A percentile compares a stretch with the other conserved stretches of the same genome.
Evolutionary conservation across 257 asterid species (phyloP).

Genomic region (Solanum virginianum): DNA sequence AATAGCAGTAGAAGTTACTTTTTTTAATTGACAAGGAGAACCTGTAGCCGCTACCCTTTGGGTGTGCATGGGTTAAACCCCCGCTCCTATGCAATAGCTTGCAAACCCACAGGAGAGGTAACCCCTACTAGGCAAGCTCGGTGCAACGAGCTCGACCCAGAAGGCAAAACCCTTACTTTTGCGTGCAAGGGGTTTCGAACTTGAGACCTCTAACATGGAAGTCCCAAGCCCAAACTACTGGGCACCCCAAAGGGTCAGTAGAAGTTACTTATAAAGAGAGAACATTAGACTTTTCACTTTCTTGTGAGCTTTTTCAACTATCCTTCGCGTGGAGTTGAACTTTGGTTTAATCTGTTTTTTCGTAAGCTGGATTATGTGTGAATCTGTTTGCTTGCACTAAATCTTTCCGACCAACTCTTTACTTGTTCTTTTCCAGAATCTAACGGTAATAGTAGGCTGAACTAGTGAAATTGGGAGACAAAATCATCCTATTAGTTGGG

Average conservation of each 20-base stretch:
- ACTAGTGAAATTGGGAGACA: not conserved
- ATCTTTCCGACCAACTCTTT: not conserved
- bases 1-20: not conserved
- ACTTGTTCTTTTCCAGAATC: not conserved
- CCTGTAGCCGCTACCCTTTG: no score
- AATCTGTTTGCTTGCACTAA: not conserved
- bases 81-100: no score
- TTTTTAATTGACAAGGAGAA: no score
- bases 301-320: not conserved
- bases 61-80: no score
- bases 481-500: not conserved
- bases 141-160: no score
- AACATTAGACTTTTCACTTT: not conserved
- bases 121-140: no score
- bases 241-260: not conserved
- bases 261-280: not conserved
- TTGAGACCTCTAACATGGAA: no score
- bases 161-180: no score
- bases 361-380: not conserved
- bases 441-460: not conserved
- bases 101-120: no score
- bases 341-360: not conserved
- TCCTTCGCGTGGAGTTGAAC: not conserved
- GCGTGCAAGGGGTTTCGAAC: no score
- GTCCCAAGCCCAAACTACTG: no score